These are phyloP conservation scores for Aspergillus cavernicola DNA, from an alignment of 495 filamentous ascomycete genomes.

Conservation along the genomic window DNA sequence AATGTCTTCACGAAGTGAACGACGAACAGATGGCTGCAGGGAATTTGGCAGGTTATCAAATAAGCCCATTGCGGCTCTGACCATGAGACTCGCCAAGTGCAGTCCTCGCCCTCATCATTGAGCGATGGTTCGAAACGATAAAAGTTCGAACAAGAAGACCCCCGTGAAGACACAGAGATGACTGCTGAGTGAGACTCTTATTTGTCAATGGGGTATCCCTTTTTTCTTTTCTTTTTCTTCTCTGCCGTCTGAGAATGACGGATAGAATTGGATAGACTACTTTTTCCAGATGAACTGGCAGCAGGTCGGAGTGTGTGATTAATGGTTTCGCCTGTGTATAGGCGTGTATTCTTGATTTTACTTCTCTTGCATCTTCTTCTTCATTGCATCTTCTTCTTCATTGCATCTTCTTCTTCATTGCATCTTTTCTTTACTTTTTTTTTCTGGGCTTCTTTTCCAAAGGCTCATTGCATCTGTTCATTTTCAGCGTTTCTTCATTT, in stretches of 20 bases:
- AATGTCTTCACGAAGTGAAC: conserved; percentile 2
- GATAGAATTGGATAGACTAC: conserved; percentile 11
- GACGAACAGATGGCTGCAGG: neutral
- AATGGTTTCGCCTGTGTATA: neutral
- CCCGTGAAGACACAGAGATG: conserved; percentile 3
- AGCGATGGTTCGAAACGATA: neutral
- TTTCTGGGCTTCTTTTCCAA: neutral
- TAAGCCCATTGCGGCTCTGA: neutral
- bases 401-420: neutral
- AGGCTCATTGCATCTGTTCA: neutral
- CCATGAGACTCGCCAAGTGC: neutral
- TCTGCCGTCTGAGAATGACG: conserved; percentile 13
- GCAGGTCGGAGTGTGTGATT: neutral
- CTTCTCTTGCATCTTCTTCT: neutral
- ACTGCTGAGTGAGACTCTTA: conserved; percentile 15
- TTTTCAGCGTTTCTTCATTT: conserved; percentile 5
- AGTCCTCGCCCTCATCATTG: neutral
- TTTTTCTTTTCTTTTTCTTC: conserved; percentile 4
- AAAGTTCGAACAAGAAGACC: conserved; percentile 2
- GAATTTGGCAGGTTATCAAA: neutral
- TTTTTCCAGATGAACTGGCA: neutral
- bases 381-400: neutral
- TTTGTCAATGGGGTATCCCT: neutral
- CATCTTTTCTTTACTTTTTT: neutral
- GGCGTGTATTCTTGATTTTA: neutral